phyloP scores from a whole-genome alignment of 2,329 filamentous ascomycete species.

The Fusarium camptoceras region DNA sequence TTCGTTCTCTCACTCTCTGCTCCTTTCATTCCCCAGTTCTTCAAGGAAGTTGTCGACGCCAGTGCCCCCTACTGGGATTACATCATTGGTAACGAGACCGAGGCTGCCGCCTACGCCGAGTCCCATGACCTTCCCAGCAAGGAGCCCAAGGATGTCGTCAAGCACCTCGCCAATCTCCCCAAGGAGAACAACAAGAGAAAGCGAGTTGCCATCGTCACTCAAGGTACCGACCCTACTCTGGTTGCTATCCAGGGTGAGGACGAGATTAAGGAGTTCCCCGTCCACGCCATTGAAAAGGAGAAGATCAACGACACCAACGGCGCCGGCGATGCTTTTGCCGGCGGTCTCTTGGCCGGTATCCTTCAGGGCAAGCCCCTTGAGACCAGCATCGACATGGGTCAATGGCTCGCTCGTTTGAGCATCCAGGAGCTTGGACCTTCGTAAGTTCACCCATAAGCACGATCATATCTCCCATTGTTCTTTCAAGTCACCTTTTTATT shows the following conservation, averaged over 20 bases:
- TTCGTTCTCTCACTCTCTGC: slow-evolving; percentile 94
- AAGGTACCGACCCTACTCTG: slow-evolving; percentile 91
- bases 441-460: slow-evolving; percentile 68
- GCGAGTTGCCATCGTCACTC: slow-evolving; percentile 90
- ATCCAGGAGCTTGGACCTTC: slow-evolving; percentile 96
- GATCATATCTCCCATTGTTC: slow-evolving; percentile 12
- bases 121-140: slow-evolving; percentile 79
- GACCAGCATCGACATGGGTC: slow-evolving; percentile 87
- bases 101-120: slow-evolving; percentile 88
- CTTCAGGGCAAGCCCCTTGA: slow-evolving; percentile 85
- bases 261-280: slow-evolving; percentile 79
- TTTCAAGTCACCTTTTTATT: slow-evolving; percentile 26
- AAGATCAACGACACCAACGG: slow-evolving; percentile 97
- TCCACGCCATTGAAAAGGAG: slow-evolving; percentile 80
- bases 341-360: slow-evolving; percentile 90
- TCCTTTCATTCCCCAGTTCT: slow-evolving; percentile 96
- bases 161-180: slow-evolving; percentile 85
- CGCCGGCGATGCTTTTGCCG: slow-evolving; percentile 96
- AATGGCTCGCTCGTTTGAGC: slow-evolving; percentile 94
- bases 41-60: slow-evolving; percentile 93
- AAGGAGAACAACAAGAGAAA: slow-evolving; percentile 91
- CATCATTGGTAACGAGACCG: slow-evolving; percentile 96
- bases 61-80: slow-evolving; percentile 94
- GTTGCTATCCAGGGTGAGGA: slow-evolving; percentile 80
- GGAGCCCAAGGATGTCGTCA: slow-evolving; percentile 86